Evolutionary conservation across 1,284 basidiomycete species (phyloP).

Genomic region (Abortiporus biennis): DNA sequence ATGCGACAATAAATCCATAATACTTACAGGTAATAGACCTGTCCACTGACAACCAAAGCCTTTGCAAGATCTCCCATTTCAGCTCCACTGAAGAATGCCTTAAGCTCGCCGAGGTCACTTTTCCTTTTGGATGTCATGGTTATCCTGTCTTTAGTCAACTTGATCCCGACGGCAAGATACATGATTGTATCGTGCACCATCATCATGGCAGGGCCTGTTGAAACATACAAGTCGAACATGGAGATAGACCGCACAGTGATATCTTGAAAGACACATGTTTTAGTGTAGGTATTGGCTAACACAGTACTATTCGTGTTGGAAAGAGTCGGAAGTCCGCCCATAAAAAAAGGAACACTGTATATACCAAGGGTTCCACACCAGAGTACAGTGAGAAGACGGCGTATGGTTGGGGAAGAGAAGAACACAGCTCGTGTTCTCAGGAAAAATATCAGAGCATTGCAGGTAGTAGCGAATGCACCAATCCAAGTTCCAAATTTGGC

Average conservation of each 20-base stretch:
- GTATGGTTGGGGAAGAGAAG: conserved; percentile 22
- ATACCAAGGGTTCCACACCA: conserved; percentile 26
- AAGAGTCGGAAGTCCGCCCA: conserved; percentile 20
- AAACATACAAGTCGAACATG: too few species aligned
- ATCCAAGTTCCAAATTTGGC: not conserved
- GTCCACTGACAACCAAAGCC: conserved; percentile 5
- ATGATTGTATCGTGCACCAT: conserved; percentile 26
- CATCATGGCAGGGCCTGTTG: too few species aligned
- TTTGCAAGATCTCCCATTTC: conserved; percentile 5
- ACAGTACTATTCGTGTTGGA: too few species aligned
- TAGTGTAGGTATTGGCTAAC: too few species aligned
- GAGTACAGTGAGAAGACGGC: conserved; percentile 20
- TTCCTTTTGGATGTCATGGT: too few species aligned
- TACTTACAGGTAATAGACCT: conserved; percentile 9
- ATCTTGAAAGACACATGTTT: conserved; percentile 22
- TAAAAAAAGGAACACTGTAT: conserved; percentile 18
- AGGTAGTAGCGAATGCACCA: conserved; percentile 17
- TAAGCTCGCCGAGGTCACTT: too few species aligned
- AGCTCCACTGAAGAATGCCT: conserved; percentile 18
- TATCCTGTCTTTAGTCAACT: conserved; percentile 10
- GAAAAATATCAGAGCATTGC: conserved; percentile 29
- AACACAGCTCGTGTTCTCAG: conserved; percentile 30
- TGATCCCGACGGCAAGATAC: conserved; percentile 26
- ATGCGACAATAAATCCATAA: too few species aligned
- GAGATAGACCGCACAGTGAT: conserved; percentile 13